These are phyloP conservation scores for Tolypocladium paradoxum DNA, from an alignment of 2,329 filamentous ascomycete species.

Conservation along the genomic window DNA sequence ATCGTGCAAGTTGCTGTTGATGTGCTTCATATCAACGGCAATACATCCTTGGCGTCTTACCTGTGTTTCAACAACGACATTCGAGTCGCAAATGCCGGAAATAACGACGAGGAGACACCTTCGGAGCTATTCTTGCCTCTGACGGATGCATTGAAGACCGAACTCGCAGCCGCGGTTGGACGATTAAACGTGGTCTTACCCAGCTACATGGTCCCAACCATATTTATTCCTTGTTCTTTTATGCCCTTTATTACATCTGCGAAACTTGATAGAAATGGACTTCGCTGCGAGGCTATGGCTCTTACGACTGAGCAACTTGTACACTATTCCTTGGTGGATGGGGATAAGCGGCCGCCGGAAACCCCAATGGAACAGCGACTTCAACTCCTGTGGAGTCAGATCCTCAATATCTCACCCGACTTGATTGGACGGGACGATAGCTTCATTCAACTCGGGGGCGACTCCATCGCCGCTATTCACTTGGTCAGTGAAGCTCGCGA, in stretches of 20 bases:
- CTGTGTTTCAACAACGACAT: background rate
- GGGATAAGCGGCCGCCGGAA: background rate
- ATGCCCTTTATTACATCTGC: constrained; percentile 9
- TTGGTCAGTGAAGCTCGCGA: constrained; percentile 4
- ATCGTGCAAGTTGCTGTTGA: background rate
- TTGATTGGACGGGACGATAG: constrained; percentile 18
- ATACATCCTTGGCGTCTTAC: background rate
- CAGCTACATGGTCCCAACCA: constrained; percentile 6
- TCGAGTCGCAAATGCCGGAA: too few species aligned
- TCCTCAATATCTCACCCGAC: background rate
- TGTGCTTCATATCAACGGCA: background rate
- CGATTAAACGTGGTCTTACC: too few species aligned
- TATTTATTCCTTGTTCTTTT: constrained; percentile 2
- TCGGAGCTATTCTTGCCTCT: too few species aligned
- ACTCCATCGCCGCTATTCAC: constrained; percentile 14
- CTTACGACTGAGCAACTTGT: background rate
- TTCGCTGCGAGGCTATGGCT: background rate
- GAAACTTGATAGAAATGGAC: constrained; percentile 8
- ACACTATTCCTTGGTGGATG: background rate
- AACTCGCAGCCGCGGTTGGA: too few species aligned
- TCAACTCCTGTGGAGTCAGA: constrained; percentile 2
- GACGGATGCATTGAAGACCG: too few species aligned
- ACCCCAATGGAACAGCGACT: constrained; percentile 1
- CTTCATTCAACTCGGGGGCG: constrained; percentile 16
- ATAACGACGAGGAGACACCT: too few species aligned